Evolutionary conservation across 495 filamentous ascomycete genomes (phyloP).

Genomic region (Mycothermus thermophilus): DNA sequence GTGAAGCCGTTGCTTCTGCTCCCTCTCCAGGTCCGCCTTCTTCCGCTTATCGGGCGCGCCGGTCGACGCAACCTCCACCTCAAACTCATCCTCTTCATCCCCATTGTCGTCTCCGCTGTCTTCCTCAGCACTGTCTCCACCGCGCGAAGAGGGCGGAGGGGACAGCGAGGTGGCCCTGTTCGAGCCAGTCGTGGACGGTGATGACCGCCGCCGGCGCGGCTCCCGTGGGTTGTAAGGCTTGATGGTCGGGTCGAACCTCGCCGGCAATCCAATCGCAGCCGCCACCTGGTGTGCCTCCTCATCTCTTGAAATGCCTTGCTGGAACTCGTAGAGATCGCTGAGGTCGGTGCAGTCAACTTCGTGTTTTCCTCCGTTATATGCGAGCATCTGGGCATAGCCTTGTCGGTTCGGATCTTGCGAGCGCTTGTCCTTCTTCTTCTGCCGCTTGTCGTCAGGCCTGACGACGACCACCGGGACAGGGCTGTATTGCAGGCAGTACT

Average conservation of each 20-base stretch:
- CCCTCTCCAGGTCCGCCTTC: conserved; percentile 14
- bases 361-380: conserved; percentile 47
- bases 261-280: conserved; percentile 52
- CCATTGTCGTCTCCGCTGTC: conserved; percentile 32
- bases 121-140: too few species aligned
- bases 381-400: conserved; percentile 68
- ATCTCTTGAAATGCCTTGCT: conserved; percentile 33
- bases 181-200: conserved; percentile 15
- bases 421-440: conserved; percentile 85
- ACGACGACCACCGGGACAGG: conserved; percentile 97
- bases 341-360: conserved; percentile 37
- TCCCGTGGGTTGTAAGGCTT: conserved; percentile 24
- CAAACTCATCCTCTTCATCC: conserved; percentile 35
- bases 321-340: conserved; percentile 33
- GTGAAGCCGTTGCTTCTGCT: conserved; percentile 38
- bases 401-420: conserved; percentile 62
- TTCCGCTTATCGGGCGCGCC: conserved; percentile 1
- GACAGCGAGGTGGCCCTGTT: conserved; percentile 12
- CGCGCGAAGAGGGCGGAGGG: conserved; percentile 8
- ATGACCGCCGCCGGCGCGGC: conserved; percentile 15
- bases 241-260: conserved; percentile 40
- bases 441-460: conserved; percentile 73
- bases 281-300: conserved; percentile 61
- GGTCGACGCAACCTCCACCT: conserved; percentile 18
- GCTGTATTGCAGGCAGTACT: conserved; percentile 91